Evolutionary conservation across 768 basidiomycete genomes (phyloP), one percentile per base, ranked within the genome.

Genomic region (Psilocybe subaeruginosa): DNA sequence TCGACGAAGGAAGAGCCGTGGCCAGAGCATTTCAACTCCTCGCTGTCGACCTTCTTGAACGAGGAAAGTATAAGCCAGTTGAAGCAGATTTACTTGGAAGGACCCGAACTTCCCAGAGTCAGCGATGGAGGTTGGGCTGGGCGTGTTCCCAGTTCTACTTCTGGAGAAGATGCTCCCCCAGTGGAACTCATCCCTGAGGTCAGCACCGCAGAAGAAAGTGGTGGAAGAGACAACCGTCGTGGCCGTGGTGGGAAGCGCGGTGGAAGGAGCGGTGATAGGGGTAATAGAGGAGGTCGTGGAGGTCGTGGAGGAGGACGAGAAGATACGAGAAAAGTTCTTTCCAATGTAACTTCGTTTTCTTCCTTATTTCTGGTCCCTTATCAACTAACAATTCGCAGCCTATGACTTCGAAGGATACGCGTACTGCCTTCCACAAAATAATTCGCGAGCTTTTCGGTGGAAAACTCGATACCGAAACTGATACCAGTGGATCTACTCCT

Each of bases 391-490:
- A 55, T 59, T 53, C 63, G 61, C 61, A 97, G 95, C 89, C 92
- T 8, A 96, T 99, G 50, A 71, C 80, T 23, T 89, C 88, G 6
- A 99, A 99, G 74, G 82, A 84, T 37, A 85, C 83, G 4, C 86
- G 97, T 29, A 93, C 93, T 2, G 85, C 85, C 2, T 82, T 98
- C 62, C 97, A 99, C 72, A 82, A 91, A 73, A 76, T 80, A 12
- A 79, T 99, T 52, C 86, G 97, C 60, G 86, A 89, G 64, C 72
- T 92, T 16, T 98, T 99, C 73, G 78, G 72, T 3, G 93, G 94
- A 30, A 92, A 91, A 67, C 82, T 99, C 54, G 91, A 96, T 56
- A 92, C 87, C 30, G 90, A 93, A 70, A 91, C 92, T 1, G 90
- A 91, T 64, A 74, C 77, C 17, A 78, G 80, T 45, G 70, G 79